phyloP scores from a whole-genome alignment of 2,329 filamentous ascomycete genomes.

The Fusarium brevicatenulatum region DNA sequence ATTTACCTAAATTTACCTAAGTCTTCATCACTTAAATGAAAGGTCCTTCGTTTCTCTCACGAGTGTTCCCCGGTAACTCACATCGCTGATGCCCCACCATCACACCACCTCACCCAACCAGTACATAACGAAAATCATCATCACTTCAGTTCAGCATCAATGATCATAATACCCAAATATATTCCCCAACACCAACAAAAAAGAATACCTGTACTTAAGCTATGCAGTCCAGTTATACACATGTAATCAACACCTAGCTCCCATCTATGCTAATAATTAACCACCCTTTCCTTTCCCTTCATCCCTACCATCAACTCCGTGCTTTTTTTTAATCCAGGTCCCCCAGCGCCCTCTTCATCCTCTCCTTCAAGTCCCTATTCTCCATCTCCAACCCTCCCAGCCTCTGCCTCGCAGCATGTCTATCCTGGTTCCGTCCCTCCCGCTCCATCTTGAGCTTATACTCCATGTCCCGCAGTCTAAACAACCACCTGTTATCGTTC shows the following conservation, averaged over 20 bases:
- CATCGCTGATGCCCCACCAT: background rate
- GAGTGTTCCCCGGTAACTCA: too few relatives aligned
- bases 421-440: slow-evolving; percentile 85
- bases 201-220: slow-evolving; percentile 22
- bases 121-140: background rate
- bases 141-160: background rate
- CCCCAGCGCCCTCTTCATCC: slow-evolving; percentile 59
- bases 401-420: slow-evolving; percentile 82
- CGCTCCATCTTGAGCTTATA: slow-evolving; percentile 88
- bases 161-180: slow-evolving; percentile 16
- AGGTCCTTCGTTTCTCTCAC: too few relatives aligned
- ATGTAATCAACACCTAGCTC: slow-evolving; percentile 38
- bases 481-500: slow-evolving; percentile 80
- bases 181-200: background rate
- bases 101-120: too few relatives aligned
- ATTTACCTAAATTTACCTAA: background rate
- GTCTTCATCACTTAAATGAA: background rate
- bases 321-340: slow-evolving; percentile 39
- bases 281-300: background rate
- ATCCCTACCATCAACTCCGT: background rate
- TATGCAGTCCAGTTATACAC: background rate
- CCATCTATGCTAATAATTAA: slow-evolving; percentile 27
- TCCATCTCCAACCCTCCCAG: slow-evolving; percentile 80
- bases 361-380: slow-evolving; percentile 74
- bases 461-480: slow-evolving; percentile 88